Evolutionary conservation across 2,329 filamentous ascomycete genomes (phyloP).

Genomic region (Penicillium polonicum): DNA sequence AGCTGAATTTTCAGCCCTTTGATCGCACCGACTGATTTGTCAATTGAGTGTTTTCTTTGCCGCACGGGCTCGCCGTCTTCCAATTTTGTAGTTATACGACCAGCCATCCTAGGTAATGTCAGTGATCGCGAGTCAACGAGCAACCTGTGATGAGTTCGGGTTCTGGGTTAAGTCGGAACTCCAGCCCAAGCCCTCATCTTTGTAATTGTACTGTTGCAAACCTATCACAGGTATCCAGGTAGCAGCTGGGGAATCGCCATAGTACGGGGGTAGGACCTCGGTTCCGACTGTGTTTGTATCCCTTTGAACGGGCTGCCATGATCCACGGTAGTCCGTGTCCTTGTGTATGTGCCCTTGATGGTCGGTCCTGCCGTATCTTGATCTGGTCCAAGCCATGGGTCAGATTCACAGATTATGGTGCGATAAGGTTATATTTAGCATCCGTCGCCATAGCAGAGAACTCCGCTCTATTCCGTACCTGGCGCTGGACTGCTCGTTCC

Average conservation of each 20-base stretch:
- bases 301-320: conserved; percentile 61
- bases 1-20: conserved; percentile 36
- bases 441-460: not conserved
- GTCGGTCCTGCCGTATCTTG: not conserved
- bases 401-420: not conserved
- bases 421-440: not conserved
- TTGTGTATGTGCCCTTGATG: conserved; percentile 58
- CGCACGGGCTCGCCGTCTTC: conserved; percentile 53
- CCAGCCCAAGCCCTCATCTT: not conserved
- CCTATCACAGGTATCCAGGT: conserved; percentile 10
- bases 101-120: conserved; percentile 62
- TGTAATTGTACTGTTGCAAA: not conserved
- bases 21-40: conserved; percentile 41
- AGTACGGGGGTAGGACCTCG: conserved; percentile 58
- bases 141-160: not conserved
- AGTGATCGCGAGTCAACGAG: conserved; percentile 26
- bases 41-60: conserved; percentile 56
- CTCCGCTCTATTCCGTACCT: not conserved
- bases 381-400: not conserved
- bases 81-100: conserved; percentile 58
- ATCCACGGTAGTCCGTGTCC: conserved; percentile 60
- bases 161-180: not conserved
- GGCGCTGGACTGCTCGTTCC: conserved; percentile 47
- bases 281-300: conserved; percentile 55
- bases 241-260: conserved; percentile 60